Percentiles rank a stretch among this genome's conserved stretches.
Conservation (phyloP, 2,329 filamentous ascomycete genomes). For the Fusarium torulosum region DNA sequence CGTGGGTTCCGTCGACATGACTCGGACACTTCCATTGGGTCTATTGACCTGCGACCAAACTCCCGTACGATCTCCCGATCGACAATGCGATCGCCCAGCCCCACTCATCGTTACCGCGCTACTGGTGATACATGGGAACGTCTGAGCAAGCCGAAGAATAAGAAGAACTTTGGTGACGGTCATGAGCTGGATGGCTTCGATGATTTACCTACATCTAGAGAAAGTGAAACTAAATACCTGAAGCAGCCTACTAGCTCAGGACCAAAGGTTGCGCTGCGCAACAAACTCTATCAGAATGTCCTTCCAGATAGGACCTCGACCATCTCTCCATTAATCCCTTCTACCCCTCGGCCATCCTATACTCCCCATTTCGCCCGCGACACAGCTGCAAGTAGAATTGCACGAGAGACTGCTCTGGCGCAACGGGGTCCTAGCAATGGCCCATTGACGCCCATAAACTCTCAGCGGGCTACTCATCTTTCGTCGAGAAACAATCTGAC, state of each 20-base stretch:
- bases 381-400: constrained; percentile 74
- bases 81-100: constrained; percentile 71
- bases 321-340: constrained; percentile 65
- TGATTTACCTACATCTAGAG: constrained; percentile 88
- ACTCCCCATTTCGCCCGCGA: constrained; percentile 74
- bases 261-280: constrained; percentile 72
- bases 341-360: constrained; percentile 67
- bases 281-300: constrained; percentile 68
- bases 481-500: constrained; percentile 63
- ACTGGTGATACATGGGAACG: constrained; percentile 71
- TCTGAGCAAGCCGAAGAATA: constrained; percentile 74
- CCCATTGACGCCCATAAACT: constrained; percentile 66
- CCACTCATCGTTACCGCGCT: constrained; percentile 58
- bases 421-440: constrained; percentile 68
- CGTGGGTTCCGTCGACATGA: constrained; percentile 84
- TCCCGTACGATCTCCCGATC: constrained; percentile 71
- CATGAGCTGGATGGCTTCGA: constrained; percentile 94
- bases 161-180: constrained; percentile 83
- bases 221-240: constrained; percentile 83
- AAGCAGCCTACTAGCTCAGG: constrained; percentile 81
- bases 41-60: constrained; percentile 67
- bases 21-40: constrained; percentile 76
- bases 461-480: constrained; percentile 67
- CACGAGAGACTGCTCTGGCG: constrained; percentile 71
- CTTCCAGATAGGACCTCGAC: constrained; percentile 66